Conservation (phyloP, 2,329 filamentous ascomycete genomes). For the Ploettnerulaceae sp. region DNA sequence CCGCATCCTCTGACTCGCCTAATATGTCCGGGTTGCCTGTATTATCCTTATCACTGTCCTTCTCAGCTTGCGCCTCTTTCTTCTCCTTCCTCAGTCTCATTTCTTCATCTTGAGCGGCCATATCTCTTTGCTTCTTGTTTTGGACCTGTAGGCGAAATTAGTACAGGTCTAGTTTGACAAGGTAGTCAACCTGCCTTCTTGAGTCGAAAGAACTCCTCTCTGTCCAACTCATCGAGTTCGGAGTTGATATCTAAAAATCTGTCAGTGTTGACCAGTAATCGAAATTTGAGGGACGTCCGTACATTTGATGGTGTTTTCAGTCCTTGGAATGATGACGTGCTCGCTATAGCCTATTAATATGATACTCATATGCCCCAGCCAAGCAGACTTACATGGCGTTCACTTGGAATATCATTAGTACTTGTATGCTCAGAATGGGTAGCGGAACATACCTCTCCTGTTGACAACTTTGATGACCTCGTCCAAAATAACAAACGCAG, state of each 20-base stretch:
- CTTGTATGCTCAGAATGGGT: conserved; percentile 18
- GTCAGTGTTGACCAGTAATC: conserved; percentile 14
- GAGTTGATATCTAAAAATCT: conserved; percentile 79
- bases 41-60: conserved; percentile 40
- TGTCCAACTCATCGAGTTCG: conserved; percentile 92
- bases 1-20: conserved; percentile 71
- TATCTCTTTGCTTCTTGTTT: conserved; percentile 76
- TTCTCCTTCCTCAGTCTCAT: conserved; percentile 67
- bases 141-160: conserved; percentile 48
- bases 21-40: conserved; percentile 59
- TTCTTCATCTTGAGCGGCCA: conserved; percentile 65
- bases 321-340: conserved; percentile 94
- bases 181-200: conserved; percentile 60
- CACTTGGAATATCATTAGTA: conserved; percentile 47
- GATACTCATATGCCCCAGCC: neutral
- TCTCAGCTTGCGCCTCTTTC: conserved; percentile 41
- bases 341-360: conserved; percentile 47
- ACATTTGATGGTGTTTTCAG: conserved; percentile 99
- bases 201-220: conserved; percentile 95
- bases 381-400: conserved; percentile 73
- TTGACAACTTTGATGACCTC: conserved; percentile 99
- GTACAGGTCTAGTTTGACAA: neutral
- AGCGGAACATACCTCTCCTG: conserved; percentile 63
- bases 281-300: conserved; percentile 31
- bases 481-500: conserved; percentile 94